Evolutionary conservation across 345 rosid species (phyloP).

Genomic region (Citrus australasica): DNA sequence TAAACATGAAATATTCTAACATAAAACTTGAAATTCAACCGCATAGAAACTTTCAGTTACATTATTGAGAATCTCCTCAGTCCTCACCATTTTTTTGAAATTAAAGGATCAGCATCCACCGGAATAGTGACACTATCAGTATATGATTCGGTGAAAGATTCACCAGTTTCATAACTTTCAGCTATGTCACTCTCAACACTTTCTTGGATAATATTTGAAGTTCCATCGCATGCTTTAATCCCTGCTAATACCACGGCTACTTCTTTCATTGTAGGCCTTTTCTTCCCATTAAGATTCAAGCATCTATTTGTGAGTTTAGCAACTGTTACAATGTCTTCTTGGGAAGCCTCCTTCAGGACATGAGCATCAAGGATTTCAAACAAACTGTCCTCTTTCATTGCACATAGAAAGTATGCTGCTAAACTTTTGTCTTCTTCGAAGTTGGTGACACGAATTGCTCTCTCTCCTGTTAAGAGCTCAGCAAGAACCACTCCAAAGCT

Average conservation of each 20-base stretch:
- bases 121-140: no score
- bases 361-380: not conserved
- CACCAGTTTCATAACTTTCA: no score
- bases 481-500: not conserved
- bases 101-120: no score
- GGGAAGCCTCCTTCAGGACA: not conserved
- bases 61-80: no score
- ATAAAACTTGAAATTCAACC: no score
- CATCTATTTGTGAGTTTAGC: not conserved
- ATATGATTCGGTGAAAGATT: no score
- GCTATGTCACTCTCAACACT: not conserved
- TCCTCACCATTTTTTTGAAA: no score
- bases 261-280: not conserved
- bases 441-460: not conserved
- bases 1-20: no score
- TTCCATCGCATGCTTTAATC: not conserved
- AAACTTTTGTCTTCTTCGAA: not conserved
- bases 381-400: not conserved
- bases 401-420: not conserved
- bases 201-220: not conserved
- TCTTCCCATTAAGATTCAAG: not conserved
- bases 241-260: not conserved
- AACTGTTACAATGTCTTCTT: not conserved
- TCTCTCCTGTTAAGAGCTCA: not conserved
- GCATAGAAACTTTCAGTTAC: no score